These are phyloP conservation scores for Colletotrichum musicola DNA, from an alignment of 2,329 filamentous ascomycete genomes.

Conservation along the genomic window DNA sequence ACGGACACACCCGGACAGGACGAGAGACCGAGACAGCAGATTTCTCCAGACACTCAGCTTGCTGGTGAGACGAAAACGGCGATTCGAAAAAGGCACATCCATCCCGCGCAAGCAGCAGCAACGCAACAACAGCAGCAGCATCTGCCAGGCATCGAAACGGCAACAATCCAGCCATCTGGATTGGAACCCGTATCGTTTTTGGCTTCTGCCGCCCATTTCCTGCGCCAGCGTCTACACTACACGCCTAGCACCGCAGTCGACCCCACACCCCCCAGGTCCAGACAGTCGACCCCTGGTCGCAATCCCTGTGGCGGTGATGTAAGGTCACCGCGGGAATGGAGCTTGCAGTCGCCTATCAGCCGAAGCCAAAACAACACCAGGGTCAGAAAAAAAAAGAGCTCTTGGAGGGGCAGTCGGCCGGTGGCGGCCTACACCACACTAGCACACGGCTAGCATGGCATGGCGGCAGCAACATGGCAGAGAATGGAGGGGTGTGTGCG, in stretches of 20 bases:
- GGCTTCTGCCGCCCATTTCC: constrained; percentile 19
- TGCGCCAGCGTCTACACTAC: constrained; percentile 20
- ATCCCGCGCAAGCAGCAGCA: constrained; percentile 1
- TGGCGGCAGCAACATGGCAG: constrained; percentile 1
- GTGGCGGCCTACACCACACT: constrained; percentile 28
- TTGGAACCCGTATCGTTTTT: constrained; percentile 5
- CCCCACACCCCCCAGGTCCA: constrained; percentile 37
- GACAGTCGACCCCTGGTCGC: constrained; percentile 26
- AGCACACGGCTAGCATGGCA: neutral
- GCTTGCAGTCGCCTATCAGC: constrained; percentile 38
- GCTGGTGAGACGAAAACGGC: constrained; percentile 29
- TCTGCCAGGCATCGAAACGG: neutral
- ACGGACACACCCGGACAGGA: neutral
- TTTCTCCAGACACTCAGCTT: neutral
- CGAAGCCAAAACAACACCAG: constrained; percentile 33
- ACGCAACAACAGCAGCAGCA: neutral
- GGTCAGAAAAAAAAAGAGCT: constrained; percentile 16
- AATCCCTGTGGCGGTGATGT: constrained; percentile 39
- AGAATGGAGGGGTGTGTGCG: constrained; percentile 15
- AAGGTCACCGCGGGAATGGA: constrained; percentile 39
- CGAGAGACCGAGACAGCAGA: constrained; percentile 11
- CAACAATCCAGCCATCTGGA: neutral
- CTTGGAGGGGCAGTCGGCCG: constrained; percentile 36
- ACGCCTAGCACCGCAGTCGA: constrained; percentile 20
- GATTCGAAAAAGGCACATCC: neutral